These are phyloP conservation scores for Fraxinus latifolia DNA, from an alignment of 305 asterid species.

Conservation along the genomic window DNA sequence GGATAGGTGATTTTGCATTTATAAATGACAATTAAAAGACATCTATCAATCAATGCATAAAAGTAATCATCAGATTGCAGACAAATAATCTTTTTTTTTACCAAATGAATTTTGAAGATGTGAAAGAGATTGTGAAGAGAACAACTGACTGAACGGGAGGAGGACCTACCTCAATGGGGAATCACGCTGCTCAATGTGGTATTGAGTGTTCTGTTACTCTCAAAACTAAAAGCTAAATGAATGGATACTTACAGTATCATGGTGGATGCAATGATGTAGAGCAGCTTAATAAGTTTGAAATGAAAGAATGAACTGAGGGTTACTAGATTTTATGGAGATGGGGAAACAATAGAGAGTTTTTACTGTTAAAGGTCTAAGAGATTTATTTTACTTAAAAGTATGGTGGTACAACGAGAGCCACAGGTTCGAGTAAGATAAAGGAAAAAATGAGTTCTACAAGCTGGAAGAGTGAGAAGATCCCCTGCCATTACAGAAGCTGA, in stretches of 20 bases:
- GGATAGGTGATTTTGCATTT: not conserved
- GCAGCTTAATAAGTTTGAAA: not conserved
- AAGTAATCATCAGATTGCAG: not conserved
- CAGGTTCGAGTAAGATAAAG: not conserved
- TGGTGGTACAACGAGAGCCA: not conserved
- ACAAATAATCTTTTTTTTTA: not conserved
- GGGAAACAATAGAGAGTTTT: not conserved
- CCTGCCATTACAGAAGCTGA: not conserved
- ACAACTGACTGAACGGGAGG: not conserved
- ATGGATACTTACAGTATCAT: not conserved
- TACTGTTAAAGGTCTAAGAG: not conserved
- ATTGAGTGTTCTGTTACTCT: not conserved
- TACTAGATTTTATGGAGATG: not conserved
- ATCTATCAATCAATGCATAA: not conserved
- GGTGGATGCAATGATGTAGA: not conserved
- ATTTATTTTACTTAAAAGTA: not conserved
- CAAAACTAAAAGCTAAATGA: no score
- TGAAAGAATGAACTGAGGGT: not conserved
- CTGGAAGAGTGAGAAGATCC: not conserved
- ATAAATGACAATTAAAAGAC: not conserved
- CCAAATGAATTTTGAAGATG: not conserved
- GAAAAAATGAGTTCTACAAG: not conserved
- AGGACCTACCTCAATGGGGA: not conserved
- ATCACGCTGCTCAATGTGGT: not conserved
- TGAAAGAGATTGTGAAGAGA: not conserved